Evolutionary conservation across 2,329 filamentous ascomycete genomes (phyloP).

Genomic region (Dactylellina leptospora): DNA sequence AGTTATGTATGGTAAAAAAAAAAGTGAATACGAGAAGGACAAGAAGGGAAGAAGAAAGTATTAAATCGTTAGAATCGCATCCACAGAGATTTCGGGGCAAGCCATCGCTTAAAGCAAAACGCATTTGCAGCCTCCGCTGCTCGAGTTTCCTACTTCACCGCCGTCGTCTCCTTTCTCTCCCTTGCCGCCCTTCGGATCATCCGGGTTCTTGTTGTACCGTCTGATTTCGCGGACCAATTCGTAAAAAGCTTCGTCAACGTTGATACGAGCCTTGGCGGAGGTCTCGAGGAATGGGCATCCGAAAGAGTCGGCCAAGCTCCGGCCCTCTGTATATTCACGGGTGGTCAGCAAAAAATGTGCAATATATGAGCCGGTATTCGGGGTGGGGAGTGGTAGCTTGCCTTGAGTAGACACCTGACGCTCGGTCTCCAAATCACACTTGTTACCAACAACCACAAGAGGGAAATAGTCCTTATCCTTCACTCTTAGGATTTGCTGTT

Average conservation of each 20-base stretch:
- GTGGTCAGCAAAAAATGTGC: constrained; percentile 9
- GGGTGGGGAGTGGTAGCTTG: constrained; percentile 63
- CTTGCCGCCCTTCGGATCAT: constrained; percentile 67
- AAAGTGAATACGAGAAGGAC: constrained; percentile 26
- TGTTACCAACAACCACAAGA: constrained; percentile 98
- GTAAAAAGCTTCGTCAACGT: constrained; percentile 98
- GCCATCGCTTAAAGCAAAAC: constrained; percentile 57
- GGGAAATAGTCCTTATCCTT: constrained; percentile 99
- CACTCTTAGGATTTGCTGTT: constrained; percentile 96
- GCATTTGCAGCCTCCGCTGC: constrained; percentile 55
- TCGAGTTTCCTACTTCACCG: too few species aligned
- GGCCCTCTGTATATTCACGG: constrained; percentile 77
- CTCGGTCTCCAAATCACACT: constrained; percentile 96
- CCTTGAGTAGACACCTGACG: constrained; percentile 91
- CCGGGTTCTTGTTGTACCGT: constrained; percentile 98
- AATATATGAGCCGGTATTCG: background rate
- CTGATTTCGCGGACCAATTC: constrained; percentile 97
- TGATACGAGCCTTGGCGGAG: constrained; percentile 96
- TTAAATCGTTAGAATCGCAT: constrained; percentile 54
- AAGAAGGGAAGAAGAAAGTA: constrained; percentile 31
- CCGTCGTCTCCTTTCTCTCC: constrained; percentile 69
- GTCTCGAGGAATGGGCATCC: constrained; percentile 99
- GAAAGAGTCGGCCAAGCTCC: constrained; percentile 83
- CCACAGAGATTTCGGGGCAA: constrained; percentile 39
- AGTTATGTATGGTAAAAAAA: constrained; percentile 53